Evolutionary conservation across 2,329 filamentous ascomycete genomes (phyloP).

Genomic region (Cryphonectria radicalis): DNA sequence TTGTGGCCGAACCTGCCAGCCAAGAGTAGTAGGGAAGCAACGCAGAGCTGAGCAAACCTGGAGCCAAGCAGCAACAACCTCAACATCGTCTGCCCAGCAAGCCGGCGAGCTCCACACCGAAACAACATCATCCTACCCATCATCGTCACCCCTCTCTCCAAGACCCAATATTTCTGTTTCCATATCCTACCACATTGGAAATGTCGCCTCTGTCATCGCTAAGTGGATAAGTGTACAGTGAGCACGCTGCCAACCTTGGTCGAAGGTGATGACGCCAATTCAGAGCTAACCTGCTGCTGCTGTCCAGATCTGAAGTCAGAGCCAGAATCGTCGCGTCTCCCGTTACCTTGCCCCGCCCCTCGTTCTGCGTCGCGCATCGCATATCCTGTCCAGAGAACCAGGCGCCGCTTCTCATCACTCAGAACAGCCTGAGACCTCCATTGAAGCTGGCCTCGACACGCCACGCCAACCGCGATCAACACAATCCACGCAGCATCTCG

Average conservation of each 20-base stretch:
- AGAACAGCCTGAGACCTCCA: background rate
- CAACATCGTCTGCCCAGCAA: slow-evolving; percentile 17
- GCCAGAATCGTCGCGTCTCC: background rate
- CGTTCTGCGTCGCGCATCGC: background rate
- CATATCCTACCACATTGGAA: background rate
- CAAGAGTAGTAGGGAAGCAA: slow-evolving; percentile 17
- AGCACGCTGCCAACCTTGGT: background rate
- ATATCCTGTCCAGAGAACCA: background rate
- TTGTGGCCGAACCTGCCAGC: slow-evolving; percentile 27
- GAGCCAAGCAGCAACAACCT: slow-evolving; percentile 20
- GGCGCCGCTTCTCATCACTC: background rate
- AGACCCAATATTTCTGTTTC: background rate
- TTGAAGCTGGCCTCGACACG: slow-evolving; percentile 15
- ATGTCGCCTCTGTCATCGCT: background rate
- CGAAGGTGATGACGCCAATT: background rate
- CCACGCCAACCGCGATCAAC: background rate
- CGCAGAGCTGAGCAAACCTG: background rate
- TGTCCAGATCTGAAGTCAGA: background rate
- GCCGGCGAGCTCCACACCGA: slow-evolving; percentile 18
- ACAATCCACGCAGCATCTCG: slow-evolving; percentile 6
- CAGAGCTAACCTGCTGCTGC: slow-evolving; percentile 9
- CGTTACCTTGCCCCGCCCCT: background rate
- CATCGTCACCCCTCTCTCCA: background rate
- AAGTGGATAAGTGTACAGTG: background rate
- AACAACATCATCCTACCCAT: slow-evolving; percentile 21